Evolutionary conservation across 1,139 yeast genomes (phyloP), one percentile per base, ranked within the genome.

Genomic region (Blastobotrys capitulatus): DNA sequence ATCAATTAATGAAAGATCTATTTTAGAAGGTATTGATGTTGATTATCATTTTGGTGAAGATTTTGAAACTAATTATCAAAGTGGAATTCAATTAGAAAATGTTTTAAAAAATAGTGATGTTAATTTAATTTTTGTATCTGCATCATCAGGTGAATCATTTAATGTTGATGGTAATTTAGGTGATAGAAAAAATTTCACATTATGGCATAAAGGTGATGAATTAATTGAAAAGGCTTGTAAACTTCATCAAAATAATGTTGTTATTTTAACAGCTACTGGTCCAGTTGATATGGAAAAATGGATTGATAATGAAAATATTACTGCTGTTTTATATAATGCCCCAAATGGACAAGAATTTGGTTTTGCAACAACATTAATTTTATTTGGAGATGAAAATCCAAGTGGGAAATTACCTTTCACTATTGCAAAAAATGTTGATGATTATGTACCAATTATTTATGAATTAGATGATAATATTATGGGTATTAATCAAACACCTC

Each of bases 371-470:
- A 77, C 77, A 1, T 77, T 77, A 26, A 61, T 76, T 15, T 62
- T 78, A 47, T 81, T 79, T 65, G 86, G 86, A 1, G 82, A 77
- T 39, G 70, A 68, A 19, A 77, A 77, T 55, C 86, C 86, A 5
- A 77, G 82, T 22, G 86, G 86, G 2, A 74, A 76, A 55, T 68
- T 81, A 42, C 85, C 86, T 0, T 80, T 80, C 57, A 80, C 86
- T 1, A 74, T 81, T 57, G 84, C 86, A n/a, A 74, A 72, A 60
- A 75, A 78, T 55, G 71, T 68, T 43, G 75, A 69, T 56, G 83
- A 80, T 54, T 79, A 79, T 57, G 79, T 77, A 27, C 77, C 79
- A 68, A 67, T 31, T 57, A 71, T 84, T 0, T 80, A 79, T 60
- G 80, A 81, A 55, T 70, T 71, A 55, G 75, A 80, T 43, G 81